Base-by-base conservation (phyloP, 129 eudicot species). In the Artemisia argyi region DNA sequence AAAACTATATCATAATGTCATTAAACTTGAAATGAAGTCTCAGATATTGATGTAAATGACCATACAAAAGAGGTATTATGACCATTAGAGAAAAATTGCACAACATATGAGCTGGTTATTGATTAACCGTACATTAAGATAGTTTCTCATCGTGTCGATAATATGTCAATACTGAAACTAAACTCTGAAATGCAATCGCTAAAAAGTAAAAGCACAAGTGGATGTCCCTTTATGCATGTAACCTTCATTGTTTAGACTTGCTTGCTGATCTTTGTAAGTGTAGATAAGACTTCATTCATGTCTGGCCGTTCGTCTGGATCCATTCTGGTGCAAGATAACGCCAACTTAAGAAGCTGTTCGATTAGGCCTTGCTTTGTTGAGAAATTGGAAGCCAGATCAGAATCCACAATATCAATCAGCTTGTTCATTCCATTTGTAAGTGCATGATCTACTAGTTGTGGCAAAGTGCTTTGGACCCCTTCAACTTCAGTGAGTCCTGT, bases 231-330 rank as follows among this genome's bases (percentile, higher is more conserved):
- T 35, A n/a, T n/a, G n/a, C n/a, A 12, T 13, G 71, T 7, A 39
- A 35, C 67, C 47, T 16, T 30, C n/a, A 2, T 49, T 17, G 10
- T 64, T 52, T 71, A 76, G 42, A 51, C 64, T 68, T 68, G 83
- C 66, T 80, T 85, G 61, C 81, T 84, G 14, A 90, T 78, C 79
- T 88, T 87, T 48, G 71, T 66, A 52, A 94, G 96, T 56, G 82
- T 82, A 63, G 96, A 80, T 54, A 88, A 32, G 48, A 90, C 84
- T 53, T 83, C 70, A 12, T 84, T 83, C 87, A 90, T 90, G 79
- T 90, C 85, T 2, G 99, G 96, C 50, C 99, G 79, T 17, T 86
- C 83, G 14, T 88, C 86, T 2, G 99, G 97, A 75, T 74, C 83
- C 17, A 66, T 66, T 64, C 55, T 66, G 19, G 96, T 90, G 84